Evolutionary conservation across 148 eudicot species (phyloP).

Genomic region (Limonium bicolor): DNA sequence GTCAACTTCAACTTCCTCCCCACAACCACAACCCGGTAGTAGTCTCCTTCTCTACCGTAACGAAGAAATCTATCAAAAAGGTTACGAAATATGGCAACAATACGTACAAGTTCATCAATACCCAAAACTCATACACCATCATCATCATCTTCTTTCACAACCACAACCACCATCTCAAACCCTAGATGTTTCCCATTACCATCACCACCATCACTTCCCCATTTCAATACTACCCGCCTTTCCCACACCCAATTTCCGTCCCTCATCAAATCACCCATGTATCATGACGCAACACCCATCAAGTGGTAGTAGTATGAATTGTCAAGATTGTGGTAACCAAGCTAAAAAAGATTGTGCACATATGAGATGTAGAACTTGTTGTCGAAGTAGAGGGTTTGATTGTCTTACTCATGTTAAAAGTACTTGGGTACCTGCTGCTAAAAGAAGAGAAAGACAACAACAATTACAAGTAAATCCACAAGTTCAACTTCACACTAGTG

Average conservation of each 20-base stretch:
- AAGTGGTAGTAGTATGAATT: too few species aligned
- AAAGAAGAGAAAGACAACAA: slow-evolving; percentile 58
- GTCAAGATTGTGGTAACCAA: slow-evolving; percentile 88
- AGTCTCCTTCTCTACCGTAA: slow-evolving; percentile 13
- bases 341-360: slow-evolving; percentile 74
- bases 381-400: slow-evolving; percentile 75
- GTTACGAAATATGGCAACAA: slow-evolving; percentile 85
- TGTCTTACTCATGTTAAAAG: slow-evolving; percentile 80
- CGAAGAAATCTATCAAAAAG: slow-evolving; percentile 64
- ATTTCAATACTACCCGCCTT: too few species aligned
- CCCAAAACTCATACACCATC: not conserved
- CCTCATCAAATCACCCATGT: too few species aligned
- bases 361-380: slow-evolving; percentile 74
- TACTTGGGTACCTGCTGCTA: slow-evolving; percentile 97
- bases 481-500: slow-evolving; percentile 4
- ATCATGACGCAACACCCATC: too few species aligned
- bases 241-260: too few species aligned
- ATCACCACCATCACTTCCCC: too few species aligned
- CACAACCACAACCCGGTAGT: too few species aligned
- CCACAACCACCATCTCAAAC: slow-evolving; percentile 9
- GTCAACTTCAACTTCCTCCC: too few species aligned
- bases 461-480: too few species aligned
- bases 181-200: too few species aligned
- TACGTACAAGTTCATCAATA: slow-evolving; percentile 52
- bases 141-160: slow-evolving; percentile 9